Base-by-base conservation (phyloP, 257 asterid genomes). In the Buddleja alternifolia region DNA sequence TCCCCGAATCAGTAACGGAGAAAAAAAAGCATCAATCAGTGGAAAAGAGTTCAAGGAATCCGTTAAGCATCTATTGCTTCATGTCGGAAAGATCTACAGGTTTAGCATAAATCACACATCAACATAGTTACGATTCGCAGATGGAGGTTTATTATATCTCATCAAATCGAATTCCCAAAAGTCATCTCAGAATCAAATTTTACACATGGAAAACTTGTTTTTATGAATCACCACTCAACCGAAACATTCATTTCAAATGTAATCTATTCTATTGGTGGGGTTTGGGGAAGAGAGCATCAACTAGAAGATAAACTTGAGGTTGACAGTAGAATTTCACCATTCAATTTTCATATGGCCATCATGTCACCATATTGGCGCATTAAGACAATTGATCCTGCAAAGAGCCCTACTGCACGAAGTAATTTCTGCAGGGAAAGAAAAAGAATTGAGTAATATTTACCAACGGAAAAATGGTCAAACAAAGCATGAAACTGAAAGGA, bases 321-420 rank as follows among this genome's bases (percentile, higher is more conserved):
- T 14, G 58, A 17, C 24, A 63, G 44, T 45, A 17, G 24, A 51
- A 63, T 48, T 20, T 46, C 47, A 17, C 34, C 32, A 12, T 48
- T 64, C 44, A 40, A 29, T 58, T 55, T 36, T 85, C 79, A 90
- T 51, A 86, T 76, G 70, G 90, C 90, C 98, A 92, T 92, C 73
- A 88, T 51, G 54, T 92, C 97, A 55, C 98, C 98, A 61, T 77
- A 86, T 29, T 85, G 76, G 77, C 97, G 89, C 97, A 92, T 90
- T 19, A 92, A 50, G 73, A 92, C 61, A 34, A 92, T 83, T 63
- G 97, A 85, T 32, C 96, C 97, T 60, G 86, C 97, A 78, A 93
- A 93, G 16, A 93, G 81, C 48, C 92, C 95, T 0, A 71, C 72
- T 21, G 97, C 97, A 6, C 96, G 85, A n/a, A 86, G 78, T 74